phyloP scores from a whole-genome alignment of 1,284 basidiomycete species.

The Coniferiporia sulphurascens region DNA sequence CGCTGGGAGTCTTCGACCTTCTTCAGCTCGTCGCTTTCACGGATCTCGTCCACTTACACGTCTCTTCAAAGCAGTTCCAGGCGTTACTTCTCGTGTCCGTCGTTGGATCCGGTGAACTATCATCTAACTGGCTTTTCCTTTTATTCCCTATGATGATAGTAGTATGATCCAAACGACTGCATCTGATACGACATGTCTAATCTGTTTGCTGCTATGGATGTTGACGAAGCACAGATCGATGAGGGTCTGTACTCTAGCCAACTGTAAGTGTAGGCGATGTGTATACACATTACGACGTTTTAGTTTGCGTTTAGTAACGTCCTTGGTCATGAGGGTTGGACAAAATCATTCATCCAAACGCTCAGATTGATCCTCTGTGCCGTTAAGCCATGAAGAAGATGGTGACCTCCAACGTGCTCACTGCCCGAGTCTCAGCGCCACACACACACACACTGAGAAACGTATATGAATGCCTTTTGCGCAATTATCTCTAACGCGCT shows the following conservation, averaged over 20 bases:
- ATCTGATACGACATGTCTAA: conserved; percentile 43
- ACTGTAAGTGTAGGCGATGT: conserved; percentile 59
- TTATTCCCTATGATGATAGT: neutral
- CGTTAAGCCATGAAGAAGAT: conserved; percentile 94
- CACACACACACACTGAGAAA: conserved; percentile 97
- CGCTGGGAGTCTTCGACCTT: conserved; percentile 94
- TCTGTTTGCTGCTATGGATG: conserved; percentile 63
- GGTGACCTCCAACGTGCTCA: conserved; percentile 93
- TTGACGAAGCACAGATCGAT: conserved; percentile 80
- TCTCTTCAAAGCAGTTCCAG: conserved; percentile 93
- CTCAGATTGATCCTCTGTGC: neutral
- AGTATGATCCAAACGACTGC: neutral
- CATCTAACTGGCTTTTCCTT: neutral
- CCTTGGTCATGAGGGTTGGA: conserved; percentile 90
- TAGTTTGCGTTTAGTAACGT: conserved; percentile 67
- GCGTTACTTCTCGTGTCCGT: conserved; percentile 70
- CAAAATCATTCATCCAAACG: conserved; percentile 15
- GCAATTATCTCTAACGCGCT: conserved; percentile 8
- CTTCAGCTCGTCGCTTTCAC: conserved; percentile 95
- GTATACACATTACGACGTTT: conserved; percentile 21
- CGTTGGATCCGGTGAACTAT: conserved; percentile 40
- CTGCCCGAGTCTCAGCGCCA: conserved; percentile 90
- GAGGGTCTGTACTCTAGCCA: conserved; percentile 96
- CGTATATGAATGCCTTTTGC: conserved; percentile 24
- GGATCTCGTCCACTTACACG: conserved; percentile 83